phyloP scores from a whole-genome alignment of 345 rosid genomes.

The Mangifera indica region DNA sequence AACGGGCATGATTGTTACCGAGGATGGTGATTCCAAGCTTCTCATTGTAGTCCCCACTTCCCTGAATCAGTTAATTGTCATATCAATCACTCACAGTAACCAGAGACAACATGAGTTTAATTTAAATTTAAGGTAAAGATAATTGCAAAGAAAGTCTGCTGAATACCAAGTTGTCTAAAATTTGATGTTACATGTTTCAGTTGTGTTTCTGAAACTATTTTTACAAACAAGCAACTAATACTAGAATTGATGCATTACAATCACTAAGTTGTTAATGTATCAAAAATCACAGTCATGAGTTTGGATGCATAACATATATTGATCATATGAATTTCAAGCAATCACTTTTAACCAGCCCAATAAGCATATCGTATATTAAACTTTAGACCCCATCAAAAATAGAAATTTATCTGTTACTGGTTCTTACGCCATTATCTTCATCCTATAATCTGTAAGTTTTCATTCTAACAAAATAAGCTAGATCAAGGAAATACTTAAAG shows the following conservation, averaged over 20 bases:
- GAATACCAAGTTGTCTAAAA: neutral
- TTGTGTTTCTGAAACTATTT: neutral
- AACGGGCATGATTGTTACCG: conserved; percentile 37
- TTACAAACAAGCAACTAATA: neutral
- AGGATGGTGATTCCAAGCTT: conserved; percentile 79
- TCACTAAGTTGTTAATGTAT: neutral
- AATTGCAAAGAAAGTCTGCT: neutral
- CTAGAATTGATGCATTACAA: neutral
- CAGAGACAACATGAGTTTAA: neutral
- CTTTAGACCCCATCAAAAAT: no score
- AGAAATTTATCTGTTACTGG: neutral
- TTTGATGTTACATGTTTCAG: neutral
- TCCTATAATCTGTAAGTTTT: neutral
- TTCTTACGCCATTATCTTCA: neutral
- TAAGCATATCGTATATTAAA: neutral
- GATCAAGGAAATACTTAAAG: neutral
- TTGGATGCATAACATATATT: neutral
- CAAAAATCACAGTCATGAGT: neutral
- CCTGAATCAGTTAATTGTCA: conserved; percentile 36
- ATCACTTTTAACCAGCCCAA: no score
- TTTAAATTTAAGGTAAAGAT: neutral
- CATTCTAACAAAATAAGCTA: neutral
- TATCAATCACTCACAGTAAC: conserved; percentile 6
- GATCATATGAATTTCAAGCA: neutral
- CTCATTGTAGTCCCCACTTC: conserved; percentile 66